Base-by-base conservation (phyloP, 208 protist genomes). In the Acanthamoeba quina region DNA sequence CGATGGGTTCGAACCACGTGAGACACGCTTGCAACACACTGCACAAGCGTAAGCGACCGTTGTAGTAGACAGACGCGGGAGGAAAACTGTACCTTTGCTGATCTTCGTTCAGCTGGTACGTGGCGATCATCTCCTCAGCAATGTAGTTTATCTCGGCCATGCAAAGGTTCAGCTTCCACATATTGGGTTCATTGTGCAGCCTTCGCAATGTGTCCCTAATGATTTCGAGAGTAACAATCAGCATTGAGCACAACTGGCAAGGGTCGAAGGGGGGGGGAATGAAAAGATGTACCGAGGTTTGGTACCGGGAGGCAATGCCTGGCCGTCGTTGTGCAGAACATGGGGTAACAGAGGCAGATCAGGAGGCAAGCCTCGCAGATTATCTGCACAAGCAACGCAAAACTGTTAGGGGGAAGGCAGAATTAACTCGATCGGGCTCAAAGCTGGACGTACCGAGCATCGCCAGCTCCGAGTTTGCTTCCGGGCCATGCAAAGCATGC, bases 91-190 rank as follows among this genome's bases (percentile, higher is more conserved):
- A 64, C 90, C 70, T 83, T 29, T 83, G 90, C 49, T 94, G 90
- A 44, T 94, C 90, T 19, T 94, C 90, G 54, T 94, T 94, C 21
- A 94, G 44, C 19, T 29, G 21, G 41, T 94, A 83, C 17, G 64
- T 94, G 44, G 29, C 15, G 70, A 94, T 94, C 68, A 94, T 83
- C 58, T 94, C 90, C 13, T 94, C 90, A 15, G 90, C 90, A 31
- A 94, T 78, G 52, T 62, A 62, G 31, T 54, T 94, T 2, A 94
- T 83, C 17, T 94, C 90, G 52, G 64, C 72, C 54, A 83, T 41
- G 68, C 15, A 29, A 2, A 94, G 37, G 37, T 94, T 52, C 31
- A 94, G 47, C 52, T 94, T 94, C 90, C 90, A 94, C 5, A 72
- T 94, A 26, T 83, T 44, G 4, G 4, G 17, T 41, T 94, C 49